These are phyloP conservation scores for Syncephalastrum sp. DNA, from an alignment of 371 early-diverging fungal genomes.

Conservation along the genomic window DNA sequence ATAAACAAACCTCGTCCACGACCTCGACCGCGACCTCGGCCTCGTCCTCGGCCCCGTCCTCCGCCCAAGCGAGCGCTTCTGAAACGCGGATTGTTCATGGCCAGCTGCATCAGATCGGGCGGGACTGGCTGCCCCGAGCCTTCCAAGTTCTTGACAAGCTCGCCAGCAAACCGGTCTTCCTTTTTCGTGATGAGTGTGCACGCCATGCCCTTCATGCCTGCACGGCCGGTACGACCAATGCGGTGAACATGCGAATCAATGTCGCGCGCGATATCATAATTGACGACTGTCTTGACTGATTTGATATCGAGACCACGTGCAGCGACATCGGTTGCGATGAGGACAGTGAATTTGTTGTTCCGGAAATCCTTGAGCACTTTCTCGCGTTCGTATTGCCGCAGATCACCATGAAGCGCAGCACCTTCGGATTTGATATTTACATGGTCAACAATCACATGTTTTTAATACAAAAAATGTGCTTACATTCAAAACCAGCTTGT, in stretches of 20 bases:
- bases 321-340: slow-evolving; percentile 99
- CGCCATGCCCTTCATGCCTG: slow-evolving; percentile 75
- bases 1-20: slow-evolving; percentile 39
- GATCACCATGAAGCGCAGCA: slow-evolving; percentile 97
- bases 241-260: slow-evolving; percentile 81
- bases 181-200: slow-evolving; percentile 69
- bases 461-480: slow-evolving; percentile 13
- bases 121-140: slow-evolving; percentile 64
- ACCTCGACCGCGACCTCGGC: slow-evolving; percentile 46
- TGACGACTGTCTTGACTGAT: slow-evolving; percentile 66
- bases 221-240: slow-evolving; percentile 71
- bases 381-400: slow-evolving; percentile 94
- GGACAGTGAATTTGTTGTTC: slow-evolving; percentile 63
- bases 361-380: slow-evolving; percentile 86
- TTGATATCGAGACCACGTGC: slow-evolving; percentile 92
- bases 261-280: slow-evolving; percentile 74
- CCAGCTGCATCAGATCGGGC: slow-evolving; percentile 63
- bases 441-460: background rate
- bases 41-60: slow-evolving; percentile 43
- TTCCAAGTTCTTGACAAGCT: slow-evolving; percentile 75
- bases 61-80: slow-evolving; percentile 46
- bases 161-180: slow-evolving; percentile 80
- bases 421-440: slow-evolving; percentile 35
- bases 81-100: slow-evolving; percentile 74
- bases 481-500: slow-evolving; percentile 55